Conservation (phyloP, 2,329 filamentous ascomycete species). For the Amauroascus verrucosus region DNA sequence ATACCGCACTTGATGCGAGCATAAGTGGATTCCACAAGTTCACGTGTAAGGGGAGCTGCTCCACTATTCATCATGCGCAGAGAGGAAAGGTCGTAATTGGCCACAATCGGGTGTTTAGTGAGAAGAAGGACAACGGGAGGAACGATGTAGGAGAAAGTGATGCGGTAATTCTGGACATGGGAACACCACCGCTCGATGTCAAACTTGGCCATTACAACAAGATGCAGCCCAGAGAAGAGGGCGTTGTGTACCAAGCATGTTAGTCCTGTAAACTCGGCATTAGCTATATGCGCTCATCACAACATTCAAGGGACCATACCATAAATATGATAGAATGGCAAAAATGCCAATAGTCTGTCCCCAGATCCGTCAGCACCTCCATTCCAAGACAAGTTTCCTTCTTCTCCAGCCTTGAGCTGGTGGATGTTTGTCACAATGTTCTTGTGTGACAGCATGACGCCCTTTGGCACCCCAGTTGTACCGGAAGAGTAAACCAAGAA, state of each 20-base stretch:
- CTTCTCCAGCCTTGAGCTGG: conserved; percentile 48
- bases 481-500: conserved; percentile 84
- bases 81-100: conserved; percentile 68
- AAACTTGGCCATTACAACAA: conserved; percentile 68
- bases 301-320: conserved; percentile 40
- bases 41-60: conserved; percentile 71
- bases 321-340: conserved; percentile 90
- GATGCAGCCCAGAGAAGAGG: conserved; percentile 54
- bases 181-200: conserved; percentile 69
- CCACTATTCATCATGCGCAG: conserved; percentile 79
- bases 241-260: conserved; percentile 61
- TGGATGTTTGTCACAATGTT: conserved; percentile 70
- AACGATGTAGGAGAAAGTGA: conserved; percentile 73
- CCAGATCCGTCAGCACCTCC: conserved; percentile 51
- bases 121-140: conserved; percentile 75
- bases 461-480: conserved; percentile 85
- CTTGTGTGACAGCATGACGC: conserved; percentile 72
- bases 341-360: conserved; percentile 65
- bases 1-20: conserved; percentile 63
- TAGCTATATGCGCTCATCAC: not conserved
- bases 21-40: conserved; percentile 69
- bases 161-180: conserved; percentile 61
- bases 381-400: conserved; percentile 46
- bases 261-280: conserved; percentile 43
- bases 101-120: conserved; percentile 65